phyloP scores from a whole-genome alignment of 306 rosid genomes.

The Myrica gale region DNA sequence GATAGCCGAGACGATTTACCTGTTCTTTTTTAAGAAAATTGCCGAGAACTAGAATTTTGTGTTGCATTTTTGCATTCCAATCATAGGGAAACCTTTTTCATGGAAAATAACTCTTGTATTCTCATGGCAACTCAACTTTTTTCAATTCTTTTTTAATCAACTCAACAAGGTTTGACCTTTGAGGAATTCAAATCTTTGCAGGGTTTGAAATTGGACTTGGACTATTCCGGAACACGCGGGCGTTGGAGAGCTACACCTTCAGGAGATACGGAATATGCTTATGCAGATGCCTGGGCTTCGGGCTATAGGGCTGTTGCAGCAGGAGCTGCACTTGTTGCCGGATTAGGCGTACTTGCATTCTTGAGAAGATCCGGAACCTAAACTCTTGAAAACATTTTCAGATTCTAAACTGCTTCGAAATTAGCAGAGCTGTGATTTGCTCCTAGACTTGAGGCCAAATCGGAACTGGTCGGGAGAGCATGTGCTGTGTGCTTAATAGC shows the following conservation, averaged over 20 bases:
- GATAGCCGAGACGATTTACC: background rate
- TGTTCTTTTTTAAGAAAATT: background rate
- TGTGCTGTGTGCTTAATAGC: conserved; percentile 31
- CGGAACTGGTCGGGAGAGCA: conserved; percentile 26
- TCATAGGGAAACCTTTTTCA: background rate
- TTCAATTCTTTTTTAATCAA: no score
- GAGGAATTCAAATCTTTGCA: conserved; percentile 32
- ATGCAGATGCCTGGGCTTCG: conserved; percentile 59
- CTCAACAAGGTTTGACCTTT: conserved; percentile 26
- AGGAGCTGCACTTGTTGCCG: conserved; percentile 72
- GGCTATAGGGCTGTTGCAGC: conserved; percentile 62
- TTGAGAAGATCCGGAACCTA: conserved; percentile 45
- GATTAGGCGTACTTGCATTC: conserved; percentile 57
- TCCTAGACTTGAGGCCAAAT: conserved; percentile 18
- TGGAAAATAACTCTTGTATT: background rate
- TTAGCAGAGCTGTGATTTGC: background rate
- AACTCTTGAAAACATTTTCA: background rate
- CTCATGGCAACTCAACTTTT: background rate
- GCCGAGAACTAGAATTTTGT: no score
- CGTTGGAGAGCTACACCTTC: conserved; percentile 29
- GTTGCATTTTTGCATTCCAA: background rate
- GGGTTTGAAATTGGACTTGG: conserved; percentile 92
- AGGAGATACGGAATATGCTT: conserved; percentile 40
- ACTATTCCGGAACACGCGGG: conserved; percentile 52
- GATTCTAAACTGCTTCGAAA: background rate